Conservation (phyloP, 345 rosid genomes). For the Tarenaya hassleriana region DNA sequence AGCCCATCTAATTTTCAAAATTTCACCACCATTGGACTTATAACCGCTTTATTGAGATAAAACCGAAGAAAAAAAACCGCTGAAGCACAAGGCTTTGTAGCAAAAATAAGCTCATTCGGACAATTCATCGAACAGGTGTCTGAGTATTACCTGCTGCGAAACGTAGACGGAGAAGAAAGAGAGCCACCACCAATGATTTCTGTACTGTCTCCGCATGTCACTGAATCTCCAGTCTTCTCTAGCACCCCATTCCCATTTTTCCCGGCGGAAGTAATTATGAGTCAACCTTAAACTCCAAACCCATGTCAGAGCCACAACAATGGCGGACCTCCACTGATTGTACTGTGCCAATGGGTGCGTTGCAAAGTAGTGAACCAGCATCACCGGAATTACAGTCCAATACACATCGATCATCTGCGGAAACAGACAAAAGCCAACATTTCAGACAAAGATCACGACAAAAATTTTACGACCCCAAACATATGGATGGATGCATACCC, state of each 20-base stretch:
- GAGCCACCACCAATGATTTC: constrained; percentile 90
- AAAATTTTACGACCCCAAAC: not conserved
- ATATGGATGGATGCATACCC: constrained; percentile 45
- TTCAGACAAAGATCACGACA: constrained; percentile 7
- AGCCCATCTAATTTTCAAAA: no score
- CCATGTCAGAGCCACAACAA: constrained; percentile 58
- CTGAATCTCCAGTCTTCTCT: constrained; percentile 95
- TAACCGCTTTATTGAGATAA: no score
- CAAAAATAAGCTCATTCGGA: constrained; percentile 24
- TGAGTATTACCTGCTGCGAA: constrained; percentile 73
- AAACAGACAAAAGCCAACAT: not conserved
- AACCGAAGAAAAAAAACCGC: not conserved
- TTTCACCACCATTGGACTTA: no score
- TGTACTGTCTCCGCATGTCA: constrained; percentile 73
- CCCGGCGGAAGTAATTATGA: constrained; percentile 90
- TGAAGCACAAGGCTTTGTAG: not conserved
- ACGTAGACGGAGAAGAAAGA: constrained; percentile 80
- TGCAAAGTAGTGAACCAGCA: constrained; percentile 72
- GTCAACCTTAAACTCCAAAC: constrained; percentile 77
- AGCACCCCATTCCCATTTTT: constrained; percentile 95
- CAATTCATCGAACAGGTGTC: constrained; percentile 37
- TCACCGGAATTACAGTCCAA: constrained; percentile 87
- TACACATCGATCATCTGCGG: constrained; percentile 87
- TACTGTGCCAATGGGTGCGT: constrained; percentile 60
- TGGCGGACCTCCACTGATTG: constrained; percentile 59